A percentile compares a stretch with the other conserved stretches of the same genome.
Evolutionary conservation across 441 rosid species (phyloP).

Genomic region (Populus trichocarpa): DNA sequence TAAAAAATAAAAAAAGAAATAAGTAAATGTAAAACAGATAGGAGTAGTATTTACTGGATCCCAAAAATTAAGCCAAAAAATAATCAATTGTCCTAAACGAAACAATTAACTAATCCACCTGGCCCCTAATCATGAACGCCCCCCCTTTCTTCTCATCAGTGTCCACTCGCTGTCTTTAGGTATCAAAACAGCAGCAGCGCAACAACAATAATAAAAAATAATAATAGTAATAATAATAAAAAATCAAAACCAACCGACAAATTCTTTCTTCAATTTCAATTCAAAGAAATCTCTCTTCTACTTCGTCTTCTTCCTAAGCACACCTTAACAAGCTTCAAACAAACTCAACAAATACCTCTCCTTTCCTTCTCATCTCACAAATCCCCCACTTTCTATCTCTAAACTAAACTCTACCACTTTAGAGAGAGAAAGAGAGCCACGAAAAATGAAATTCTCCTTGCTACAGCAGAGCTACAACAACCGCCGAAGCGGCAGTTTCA

Average conservation of each 20-base stretch:
- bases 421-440: slow-evolving; percentile 5
- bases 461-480: slow-evolving; percentile 74
- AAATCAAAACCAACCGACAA: background rate
- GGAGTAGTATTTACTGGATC: background rate
- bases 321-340: slow-evolving; percentile 13
- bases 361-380: background rate
- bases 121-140: slow-evolving; percentile 22
- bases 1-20: too few species aligned
- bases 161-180: background rate
- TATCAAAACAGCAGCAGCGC: background rate
- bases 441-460: slow-evolving; percentile 73
- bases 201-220: background rate
- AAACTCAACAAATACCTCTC: slow-evolving; percentile 17
- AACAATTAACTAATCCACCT: background rate
- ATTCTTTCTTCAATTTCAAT: slow-evolving; percentile 33
- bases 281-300: slow-evolving; percentile 33
- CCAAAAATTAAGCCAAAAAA: background rate
- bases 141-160: background rate
- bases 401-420: background rate
- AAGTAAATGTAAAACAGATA: background rate
- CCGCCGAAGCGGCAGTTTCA: slow-evolving; percentile 69
- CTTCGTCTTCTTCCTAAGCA: background rate
- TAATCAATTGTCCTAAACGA: slow-evolving; percentile 15
- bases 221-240: too few species aligned
- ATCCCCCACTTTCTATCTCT: slow-evolving; percentile 11